Evolutionary conservation across 495 filamentous ascomycete species (phyloP), one percentile per base, ranked within the genome.

Genomic region (Podospora anserina): DNA sequence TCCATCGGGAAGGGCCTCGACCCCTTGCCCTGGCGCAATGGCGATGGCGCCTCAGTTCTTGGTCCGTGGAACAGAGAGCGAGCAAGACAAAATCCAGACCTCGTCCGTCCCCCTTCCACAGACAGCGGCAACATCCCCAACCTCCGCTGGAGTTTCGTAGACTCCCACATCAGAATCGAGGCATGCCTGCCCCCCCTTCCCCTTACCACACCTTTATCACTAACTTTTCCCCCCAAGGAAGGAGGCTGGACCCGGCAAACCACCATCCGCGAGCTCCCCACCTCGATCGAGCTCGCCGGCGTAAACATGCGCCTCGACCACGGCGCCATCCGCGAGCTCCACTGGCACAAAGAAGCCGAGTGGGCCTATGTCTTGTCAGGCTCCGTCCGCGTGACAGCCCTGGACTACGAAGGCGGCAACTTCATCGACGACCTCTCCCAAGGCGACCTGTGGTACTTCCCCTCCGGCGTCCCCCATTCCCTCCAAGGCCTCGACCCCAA

Each of bases 391-490:
- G 82, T 90, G 27, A 89, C 88, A 4, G 89, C 86, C 4, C 79
- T 92, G 7, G 89, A 92, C 77, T 82, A 86, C 62, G 87, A 91
- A 64, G 89, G 89, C 7, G 88, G 85, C 27, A 88, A 83, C 71
- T 90, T 90, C 72, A 85, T 90, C 65, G 89, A 90, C 68, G 89
- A 90, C 72, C 78, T 91, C n/a, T 80, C 86, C 66, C 85, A 85
- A 66, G 89, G 89, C 16, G 89, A 92, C 74, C 78, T 91, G 2
- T 92, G 89, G 89, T 92, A 91, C 72, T 92, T 90, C 77, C 89
- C 89, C n/a, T 83, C 85, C 28, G 89, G 89, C 13, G 84, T 89
- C 55, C 89, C 89, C 2, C 89, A 92, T 76, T 89, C 86, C 0
- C 82, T 92, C 5, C 89, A 92, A 66, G 89, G 88, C 4, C 80